Base-by-base conservation (phyloP, 2,329 filamentous ascomycete species). In the Trichophyton benhamiae region DNA sequence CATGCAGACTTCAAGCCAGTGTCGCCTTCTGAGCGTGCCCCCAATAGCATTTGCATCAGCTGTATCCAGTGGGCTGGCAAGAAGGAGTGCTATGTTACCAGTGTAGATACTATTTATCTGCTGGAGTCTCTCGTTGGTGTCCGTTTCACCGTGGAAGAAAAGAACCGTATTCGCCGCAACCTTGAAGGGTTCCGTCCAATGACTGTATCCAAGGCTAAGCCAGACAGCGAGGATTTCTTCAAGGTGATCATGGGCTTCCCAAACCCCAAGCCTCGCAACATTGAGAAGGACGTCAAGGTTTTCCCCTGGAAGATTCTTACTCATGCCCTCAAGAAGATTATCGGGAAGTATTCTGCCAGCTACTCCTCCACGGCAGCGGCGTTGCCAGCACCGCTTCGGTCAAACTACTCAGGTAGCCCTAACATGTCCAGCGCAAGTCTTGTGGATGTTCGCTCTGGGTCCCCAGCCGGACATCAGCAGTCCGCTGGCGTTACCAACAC, bases 281-380 rank as follows among this genome's bases (percentile, higher is more conserved):
- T 99, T 66, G 94, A 97, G 78, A 99, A 99, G 78, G 92, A 97
- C 70, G 91, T 99, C 71, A 99, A 99, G 77, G 94, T 97, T 11
- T 99, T 97, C 71, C 87, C 91, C 3, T 99, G 94, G 94, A 94
- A 91, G 74, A 89, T 94, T 63, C 80, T 99, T 52, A 83, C 84
- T 57, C 83, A 85, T 63, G 92, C 94, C 0, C 81, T 99, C 66
- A 95, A 95, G 82, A 99, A 99, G 80, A 97, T 99, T 70, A 95
- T 99, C 72, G 87, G 89, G 69, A 99, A 99, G 87, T 99, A 97
- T 75, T 86, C 84, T 67, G 84, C 84, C 62, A 86, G 83, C 71
- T 87, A 86, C 70, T 83, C 84, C n/a, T 86, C 84, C 44, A 86
- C 83, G 20, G 83, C 84, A 61, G 71, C 73, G 20, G 71, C 76